A percentile compares a stretch with the other conserved stretches of the same genome.
Conservation (phyloP, 2,329 filamentous ascomycete genomes). For the Aureobasidium sp. region DNA sequence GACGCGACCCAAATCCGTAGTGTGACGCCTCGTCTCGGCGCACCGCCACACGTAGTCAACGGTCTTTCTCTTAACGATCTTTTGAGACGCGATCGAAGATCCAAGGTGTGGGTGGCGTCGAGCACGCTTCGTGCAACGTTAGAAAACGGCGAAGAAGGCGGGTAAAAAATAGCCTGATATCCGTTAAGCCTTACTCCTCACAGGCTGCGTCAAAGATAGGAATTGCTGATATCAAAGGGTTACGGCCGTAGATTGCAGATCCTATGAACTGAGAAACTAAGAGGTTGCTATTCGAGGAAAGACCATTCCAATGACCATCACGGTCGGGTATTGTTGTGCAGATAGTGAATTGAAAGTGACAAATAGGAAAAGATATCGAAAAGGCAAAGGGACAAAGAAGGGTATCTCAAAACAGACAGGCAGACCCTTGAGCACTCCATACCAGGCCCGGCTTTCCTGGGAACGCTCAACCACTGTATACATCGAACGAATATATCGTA, state of each 20-base stretch:
- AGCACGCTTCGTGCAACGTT: not conserved
- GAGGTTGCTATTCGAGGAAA: not conserved
- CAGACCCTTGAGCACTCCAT: not conserved
- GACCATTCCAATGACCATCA: not conserved
- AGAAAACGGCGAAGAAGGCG: not conserved
- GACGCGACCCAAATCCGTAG: not conserved
- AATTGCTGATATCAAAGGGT: not conserved
- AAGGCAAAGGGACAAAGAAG: not conserved
- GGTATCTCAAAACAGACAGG: conserved; percentile 10
- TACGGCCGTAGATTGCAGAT: conserved; percentile 4
- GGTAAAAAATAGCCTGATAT: not conserved
- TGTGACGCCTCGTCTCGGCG: not conserved
- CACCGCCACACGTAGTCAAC: conserved; percentile 7
- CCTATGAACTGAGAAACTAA: not conserved
- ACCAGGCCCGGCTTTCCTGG: not conserved
- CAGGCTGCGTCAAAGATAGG: not conserved
- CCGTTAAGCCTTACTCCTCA: not conserved
- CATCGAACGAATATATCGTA: not conserved
- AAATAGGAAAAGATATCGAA: not conserved
- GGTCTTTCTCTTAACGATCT: not conserved
- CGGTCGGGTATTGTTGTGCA: conserved; percentile 9
- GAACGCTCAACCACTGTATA: not conserved
- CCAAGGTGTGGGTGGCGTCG: not conserved
- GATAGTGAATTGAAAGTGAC: not conserved
- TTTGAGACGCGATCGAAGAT: not conserved